These are phyloP conservation scores for Arthrobotrys iridis DNA, from an alignment of 2,329 filamentous ascomycete species.

Conservation along the genomic window DNA sequence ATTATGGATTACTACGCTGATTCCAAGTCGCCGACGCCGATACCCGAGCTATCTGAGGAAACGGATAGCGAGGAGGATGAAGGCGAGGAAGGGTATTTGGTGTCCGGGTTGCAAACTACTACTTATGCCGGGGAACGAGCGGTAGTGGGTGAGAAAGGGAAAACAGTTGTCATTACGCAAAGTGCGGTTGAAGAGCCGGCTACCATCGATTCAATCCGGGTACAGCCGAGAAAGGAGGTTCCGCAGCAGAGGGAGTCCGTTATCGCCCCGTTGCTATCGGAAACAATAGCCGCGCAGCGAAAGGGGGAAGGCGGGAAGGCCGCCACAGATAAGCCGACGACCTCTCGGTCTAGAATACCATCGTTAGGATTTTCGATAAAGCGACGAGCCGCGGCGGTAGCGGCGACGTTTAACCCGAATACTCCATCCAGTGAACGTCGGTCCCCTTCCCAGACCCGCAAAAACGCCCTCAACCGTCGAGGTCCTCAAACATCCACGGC, in stretches of 20 bases:
- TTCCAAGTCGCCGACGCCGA: constrained; percentile 15
- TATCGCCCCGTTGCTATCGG: constrained; percentile 29
- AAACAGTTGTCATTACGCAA: neutral
- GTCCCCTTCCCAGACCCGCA: constrained; percentile 18
- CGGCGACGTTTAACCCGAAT: constrained; percentile 16
- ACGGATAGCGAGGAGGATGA: constrained; percentile 23
- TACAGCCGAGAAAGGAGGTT: neutral
- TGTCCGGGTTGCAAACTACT: neutral
- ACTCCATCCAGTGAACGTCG: constrained; percentile 9
- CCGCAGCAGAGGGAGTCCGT: constrained; percentile 18
- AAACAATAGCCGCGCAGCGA: constrained; percentile 15
- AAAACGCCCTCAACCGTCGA: constrained; percentile 12
- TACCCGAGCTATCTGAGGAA: constrained; percentile 15
- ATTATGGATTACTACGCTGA: constrained; percentile 46
- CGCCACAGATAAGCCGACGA: neutral
- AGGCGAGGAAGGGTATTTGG: constrained; percentile 28
- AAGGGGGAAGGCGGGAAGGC: neutral
- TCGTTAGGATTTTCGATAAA: constrained; percentile 42
- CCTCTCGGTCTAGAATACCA: constrained; percentile 23
- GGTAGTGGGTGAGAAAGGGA: constrained; percentile 10
- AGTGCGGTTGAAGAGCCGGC: constrained; percentile 23
- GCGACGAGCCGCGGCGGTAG: constrained; percentile 32
- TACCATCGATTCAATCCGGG: neutral
- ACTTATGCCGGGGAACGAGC: neutral
- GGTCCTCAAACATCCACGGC: constrained; percentile 25